These are phyloP conservation scores for Globisporangium splendens DNA, from an alignment of 352 stramenopile species.

Conservation along the genomic window DNA sequence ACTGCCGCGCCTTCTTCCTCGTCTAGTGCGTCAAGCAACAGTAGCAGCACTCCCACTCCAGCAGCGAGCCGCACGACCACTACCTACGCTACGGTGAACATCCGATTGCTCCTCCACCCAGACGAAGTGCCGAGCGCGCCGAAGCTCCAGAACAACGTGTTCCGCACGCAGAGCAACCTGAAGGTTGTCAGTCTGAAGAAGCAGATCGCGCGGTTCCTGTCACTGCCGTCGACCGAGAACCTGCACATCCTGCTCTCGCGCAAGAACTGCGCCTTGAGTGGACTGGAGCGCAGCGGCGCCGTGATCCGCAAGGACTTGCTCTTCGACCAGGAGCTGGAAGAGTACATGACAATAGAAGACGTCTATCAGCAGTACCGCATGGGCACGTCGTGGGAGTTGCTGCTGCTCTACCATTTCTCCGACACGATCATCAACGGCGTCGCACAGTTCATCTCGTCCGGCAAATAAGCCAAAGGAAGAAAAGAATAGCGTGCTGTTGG, in stretches of 20 bases:
- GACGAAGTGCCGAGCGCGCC: conserved; percentile 29
- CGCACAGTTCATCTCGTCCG: conserved; percentile 46
- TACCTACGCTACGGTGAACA: conserved; percentile 25
- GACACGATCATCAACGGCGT: conserved; percentile 68
- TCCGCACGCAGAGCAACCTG: conserved; percentile 57
- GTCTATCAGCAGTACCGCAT: conserved; percentile 84
- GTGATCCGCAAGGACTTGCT: conserved; percentile 59
- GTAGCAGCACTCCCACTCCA: too few relatives aligned
- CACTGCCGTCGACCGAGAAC: conserved; percentile 32
- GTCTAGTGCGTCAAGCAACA: not conserved
- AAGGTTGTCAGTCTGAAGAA: conserved; percentile 77
- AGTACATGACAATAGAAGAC: conserved; percentile 68
- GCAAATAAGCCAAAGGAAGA: conserved; percentile 1
- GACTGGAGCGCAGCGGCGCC: conserved; percentile 20
- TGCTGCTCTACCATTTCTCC: conserved; percentile 77
- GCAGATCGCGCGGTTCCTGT: conserved; percentile 50
- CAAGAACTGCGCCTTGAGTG: conserved; percentile 51
- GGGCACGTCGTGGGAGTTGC: conserved; percentile 62
- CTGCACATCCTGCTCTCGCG: conserved; percentile 61
- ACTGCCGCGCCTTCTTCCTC: not conserved
- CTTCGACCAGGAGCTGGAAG: conserved; percentile 71
- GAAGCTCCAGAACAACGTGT: conserved; percentile 48
- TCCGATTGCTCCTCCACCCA: conserved; percentile 58
- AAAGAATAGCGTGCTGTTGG: not conserved
- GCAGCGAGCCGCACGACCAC: not conserved